Evolutionary conservation across 768 basidiomycete species (phyloP).

Genomic region (Mycena rosella): DNA sequence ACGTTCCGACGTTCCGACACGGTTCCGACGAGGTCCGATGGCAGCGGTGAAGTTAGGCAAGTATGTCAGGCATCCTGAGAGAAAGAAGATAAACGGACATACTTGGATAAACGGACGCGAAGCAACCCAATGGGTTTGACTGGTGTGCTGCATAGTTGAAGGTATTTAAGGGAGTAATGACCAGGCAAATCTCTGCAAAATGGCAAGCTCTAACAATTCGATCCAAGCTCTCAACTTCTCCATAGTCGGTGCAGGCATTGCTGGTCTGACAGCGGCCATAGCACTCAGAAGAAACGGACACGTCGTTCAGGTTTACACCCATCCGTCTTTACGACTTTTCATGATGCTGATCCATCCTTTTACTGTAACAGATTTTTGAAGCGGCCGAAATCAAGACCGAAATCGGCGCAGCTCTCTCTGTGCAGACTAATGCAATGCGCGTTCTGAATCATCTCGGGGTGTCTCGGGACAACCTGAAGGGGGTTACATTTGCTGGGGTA

Average conservation of each 20-base stretch:
- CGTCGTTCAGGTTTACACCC: conserved; percentile 16
- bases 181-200: not conserved
- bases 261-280: conserved; percentile 25
- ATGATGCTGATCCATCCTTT: too few species aligned
- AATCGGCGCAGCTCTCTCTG: conserved; percentile 25
- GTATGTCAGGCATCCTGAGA: too few species aligned
- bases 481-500: conserved; percentile 17
- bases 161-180: not conserved
- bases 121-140: too few species aligned
- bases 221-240: conserved; percentile 14
- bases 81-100: too few species aligned
- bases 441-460: conserved; percentile 29
- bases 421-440: conserved; percentile 19
- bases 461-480: conserved; percentile 12
- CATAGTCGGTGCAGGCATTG: conserved; percentile 33
- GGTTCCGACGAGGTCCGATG: too few species aligned
- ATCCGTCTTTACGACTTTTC: not conserved
- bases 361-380: conserved; percentile 25
- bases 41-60: too few species aligned
- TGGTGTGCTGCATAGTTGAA: not conserved
- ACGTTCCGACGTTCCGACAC: too few species aligned
- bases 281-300: conserved; percentile 28
- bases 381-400: conserved; percentile 25
- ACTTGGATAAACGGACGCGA: not conserved
- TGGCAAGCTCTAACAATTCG: not conserved